A percentile compares a stretch with the other conserved stretches of the same genome.
phyloP scores from a whole-genome alignment of 495 filamentous ascomycete genomes.

The Daldinia vernicosa region DNA sequence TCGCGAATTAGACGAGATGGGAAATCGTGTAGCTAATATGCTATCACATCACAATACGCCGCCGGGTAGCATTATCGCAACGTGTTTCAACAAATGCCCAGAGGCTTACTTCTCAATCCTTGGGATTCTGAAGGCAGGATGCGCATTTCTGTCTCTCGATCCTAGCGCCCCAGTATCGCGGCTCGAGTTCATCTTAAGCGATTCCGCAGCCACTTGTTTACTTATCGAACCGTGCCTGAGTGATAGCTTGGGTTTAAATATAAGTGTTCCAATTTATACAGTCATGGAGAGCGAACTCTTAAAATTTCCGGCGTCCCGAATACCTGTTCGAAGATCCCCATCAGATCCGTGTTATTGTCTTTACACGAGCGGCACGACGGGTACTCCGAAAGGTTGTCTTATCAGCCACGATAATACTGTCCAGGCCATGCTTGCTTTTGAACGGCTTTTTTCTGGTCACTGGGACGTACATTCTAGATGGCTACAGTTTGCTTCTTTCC shows the following conservation, averaged over 20 bases:
- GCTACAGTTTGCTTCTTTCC: constrained; percentile 88
- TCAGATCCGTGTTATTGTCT: constrained; percentile 72
- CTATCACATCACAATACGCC: constrained; percentile 49
- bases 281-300: constrained; percentile 50
- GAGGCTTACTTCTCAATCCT: constrained; percentile 81
- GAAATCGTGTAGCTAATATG: constrained; percentile 67
- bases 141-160: constrained; percentile 81
- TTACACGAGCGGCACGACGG: constrained; percentile 86
- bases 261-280: constrained; percentile 45
- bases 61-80: constrained; percentile 68
- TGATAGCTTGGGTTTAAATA: constrained; percentile 39
- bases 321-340: constrained; percentile 44
- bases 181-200: constrained; percentile 70
- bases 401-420: constrained; percentile 78
- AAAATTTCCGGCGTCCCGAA: constrained; percentile 29
- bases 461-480: constrained; percentile 77
- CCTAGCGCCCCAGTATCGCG: constrained; percentile 68
- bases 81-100: constrained; percentile 83
- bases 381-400: constrained; percentile 79
- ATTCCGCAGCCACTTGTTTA: constrained; percentile 65
- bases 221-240: constrained; percentile 50
- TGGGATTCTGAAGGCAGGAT: constrained; percentile 83
- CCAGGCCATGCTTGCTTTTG: constrained; percentile 79
- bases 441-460: constrained; percentile 69
- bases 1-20: constrained; percentile 64